These are phyloP conservation scores for Starmerella roubikii DNA, from an alignment of 805 yeast species.

Conservation along the genomic window DNA sequence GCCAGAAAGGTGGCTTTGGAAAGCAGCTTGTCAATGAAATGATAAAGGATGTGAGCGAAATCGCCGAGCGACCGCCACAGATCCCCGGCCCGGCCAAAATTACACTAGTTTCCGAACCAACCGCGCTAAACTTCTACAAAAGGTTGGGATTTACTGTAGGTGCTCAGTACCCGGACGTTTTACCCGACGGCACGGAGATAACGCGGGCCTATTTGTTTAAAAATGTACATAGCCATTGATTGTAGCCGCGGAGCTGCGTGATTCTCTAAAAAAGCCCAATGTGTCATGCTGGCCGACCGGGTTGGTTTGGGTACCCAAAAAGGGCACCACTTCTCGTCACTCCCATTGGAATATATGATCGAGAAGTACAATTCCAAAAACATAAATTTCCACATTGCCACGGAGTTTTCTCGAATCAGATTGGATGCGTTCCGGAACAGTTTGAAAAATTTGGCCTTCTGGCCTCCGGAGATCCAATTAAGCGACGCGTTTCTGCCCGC, in stretches of 20 bases:
- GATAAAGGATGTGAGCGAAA: neutral
- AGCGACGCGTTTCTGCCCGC: conserved; percentile 3
- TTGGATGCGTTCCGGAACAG: conserved; percentile 9
- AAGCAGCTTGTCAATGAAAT: conserved; percentile 1
- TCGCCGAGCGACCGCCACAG: conserved; percentile 3
- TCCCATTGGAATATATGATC: no score
- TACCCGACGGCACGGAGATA: conserved; percentile 2
- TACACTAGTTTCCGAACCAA: conserved; percentile 9
- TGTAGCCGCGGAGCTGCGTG: no score
- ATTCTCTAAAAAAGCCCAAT: no score
- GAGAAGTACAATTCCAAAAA: conserved; percentile 1
- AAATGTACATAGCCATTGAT: no score
- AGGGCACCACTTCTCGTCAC: no score
- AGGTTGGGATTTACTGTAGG: conserved; percentile 2
- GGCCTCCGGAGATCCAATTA: neutral
- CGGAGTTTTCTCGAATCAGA: conserved; percentile 6
- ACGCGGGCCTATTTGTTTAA: conserved; percentile 5
- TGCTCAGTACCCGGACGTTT: neutral
- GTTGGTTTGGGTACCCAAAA: no score
- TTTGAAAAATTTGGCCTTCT: neutral
- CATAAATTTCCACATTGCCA: conserved; percentile 1
- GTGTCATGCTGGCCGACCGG: no score
- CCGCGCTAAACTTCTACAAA: conserved; percentile 13
- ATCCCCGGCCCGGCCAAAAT: conserved; percentile 11
- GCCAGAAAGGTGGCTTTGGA: conserved; percentile 13